A percentile compares a stretch with the other conserved stretches of the same genome.
Conservation (phyloP, 2,329 filamentous ascomycete genomes). For the Aspergillus tanneri region DNA sequence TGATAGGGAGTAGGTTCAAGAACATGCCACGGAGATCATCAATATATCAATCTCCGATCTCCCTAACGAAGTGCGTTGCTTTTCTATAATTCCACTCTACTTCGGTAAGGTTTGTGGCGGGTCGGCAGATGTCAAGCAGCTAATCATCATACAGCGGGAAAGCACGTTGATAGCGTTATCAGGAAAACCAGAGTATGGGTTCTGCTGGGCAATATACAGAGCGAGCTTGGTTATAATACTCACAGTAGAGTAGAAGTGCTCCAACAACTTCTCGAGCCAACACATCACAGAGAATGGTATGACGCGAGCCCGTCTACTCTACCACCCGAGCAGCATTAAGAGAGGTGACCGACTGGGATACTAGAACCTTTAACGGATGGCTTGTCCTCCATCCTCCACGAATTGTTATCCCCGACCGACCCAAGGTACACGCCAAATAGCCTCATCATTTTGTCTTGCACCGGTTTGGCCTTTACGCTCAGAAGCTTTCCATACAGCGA, state of each 20-base stretch:
- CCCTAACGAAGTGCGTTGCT: not conserved
- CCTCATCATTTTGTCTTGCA: too few species aligned
- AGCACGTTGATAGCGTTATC: not conserved
- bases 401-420: too few species aligned
- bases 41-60: slow-evolving; percentile 1
- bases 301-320: not conserved
- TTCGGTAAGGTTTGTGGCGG: not conserved
- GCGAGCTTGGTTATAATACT: not conserved
- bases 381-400: too few species aligned
- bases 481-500: not conserved
- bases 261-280: not conserved
- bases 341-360: not conserved
- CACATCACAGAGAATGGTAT: not conserved
- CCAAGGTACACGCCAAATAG: too few species aligned
- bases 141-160: slow-evolving; percentile 2
- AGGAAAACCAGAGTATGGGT: not conserved
- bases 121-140: not conserved
- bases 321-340: not conserved
- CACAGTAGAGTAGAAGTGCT: not conserved
- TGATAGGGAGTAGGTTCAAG: not conserved
- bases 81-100: not conserved
- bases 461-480: too few species aligned
- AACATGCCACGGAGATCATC: not conserved
- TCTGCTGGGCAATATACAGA: slow-evolving; percentile 1
- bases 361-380: too few species aligned